These are phyloP conservation scores for Cucumis sativus DNA, from an alignment of 306 rosid species.

Conservation along the genomic window DNA sequence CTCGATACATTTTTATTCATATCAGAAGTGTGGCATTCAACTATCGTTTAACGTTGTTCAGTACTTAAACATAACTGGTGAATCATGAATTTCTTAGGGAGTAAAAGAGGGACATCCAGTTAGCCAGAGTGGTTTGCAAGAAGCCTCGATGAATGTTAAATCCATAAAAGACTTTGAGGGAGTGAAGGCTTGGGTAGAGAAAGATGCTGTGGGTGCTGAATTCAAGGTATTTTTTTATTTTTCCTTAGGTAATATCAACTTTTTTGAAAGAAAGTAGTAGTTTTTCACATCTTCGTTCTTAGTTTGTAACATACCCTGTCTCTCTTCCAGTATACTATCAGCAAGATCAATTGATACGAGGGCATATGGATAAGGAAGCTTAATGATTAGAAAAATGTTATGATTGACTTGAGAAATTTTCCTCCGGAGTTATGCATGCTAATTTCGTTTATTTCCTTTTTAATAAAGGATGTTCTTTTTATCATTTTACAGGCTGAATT, in stretches of 20 bases:
- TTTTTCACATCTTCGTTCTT: not conserved
- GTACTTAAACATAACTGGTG: not conserved
- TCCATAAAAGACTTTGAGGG: slow-evolving; percentile 26
- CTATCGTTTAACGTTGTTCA: not conserved
- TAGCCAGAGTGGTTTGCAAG: slow-evolving; percentile 16
- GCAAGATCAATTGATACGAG: not conserved
- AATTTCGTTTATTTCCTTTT: slow-evolving; percentile 8
- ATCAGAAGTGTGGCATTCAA: not conserved
- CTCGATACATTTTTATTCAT: not conserved
- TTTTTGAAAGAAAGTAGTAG: not conserved
- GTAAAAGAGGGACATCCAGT: slow-evolving; percentile 17
- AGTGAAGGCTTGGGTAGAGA: slow-evolving; percentile 28
- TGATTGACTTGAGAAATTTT: not conserved
- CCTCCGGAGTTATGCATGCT: not conserved
- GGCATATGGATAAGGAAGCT: not conserved
- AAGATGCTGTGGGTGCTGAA: slow-evolving; percentile 33
- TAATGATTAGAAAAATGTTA: not conserved
- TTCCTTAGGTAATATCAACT: not conserved
- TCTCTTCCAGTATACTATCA: not conserved
- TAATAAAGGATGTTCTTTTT: slow-evolving; percentile 10
- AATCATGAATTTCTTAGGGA: slow-evolving; percentile 24
- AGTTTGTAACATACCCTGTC: not conserved
- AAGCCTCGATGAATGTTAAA: slow-evolving; percentile 14
- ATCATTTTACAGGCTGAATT: slow-evolving; percentile 42
- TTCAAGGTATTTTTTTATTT: slow-evolving; percentile 24